A percentile compares a stretch with the other conserved stretches of the same genome.
Evolutionary conservation across 768 basidiomycete genomes (phyloP).

Genomic region (Rhizopogon sp.): DNA sequence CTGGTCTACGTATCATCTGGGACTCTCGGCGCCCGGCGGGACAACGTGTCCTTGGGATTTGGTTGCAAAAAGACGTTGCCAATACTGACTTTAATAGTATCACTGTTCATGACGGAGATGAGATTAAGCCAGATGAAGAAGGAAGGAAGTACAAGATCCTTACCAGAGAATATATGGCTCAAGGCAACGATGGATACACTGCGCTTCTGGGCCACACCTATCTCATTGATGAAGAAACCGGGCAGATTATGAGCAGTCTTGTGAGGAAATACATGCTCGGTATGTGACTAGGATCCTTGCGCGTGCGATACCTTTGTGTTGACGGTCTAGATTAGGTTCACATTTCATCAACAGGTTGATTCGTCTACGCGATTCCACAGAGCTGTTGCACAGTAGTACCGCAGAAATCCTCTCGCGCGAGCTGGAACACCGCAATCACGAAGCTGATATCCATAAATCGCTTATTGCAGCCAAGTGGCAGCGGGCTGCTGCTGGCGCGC

Average conservation of each 20-base stretch:
- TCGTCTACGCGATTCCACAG: conserved; percentile 28
- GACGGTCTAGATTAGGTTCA: conserved; percentile 42
- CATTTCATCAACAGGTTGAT: conserved; percentile 39
- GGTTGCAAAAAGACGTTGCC: conserved; percentile 41
- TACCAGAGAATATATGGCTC: conserved; percentile 80
- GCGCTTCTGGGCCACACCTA: conserved; percentile 60
- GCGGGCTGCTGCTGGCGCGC: conserved; percentile 35
- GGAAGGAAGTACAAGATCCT: conserved; percentile 72
- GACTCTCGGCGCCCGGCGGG: conserved; percentile 73
- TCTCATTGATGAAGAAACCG: conserved; percentile 81
- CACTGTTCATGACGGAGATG: conserved; percentile 40
- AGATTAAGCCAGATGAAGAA: conserved; percentile 45
- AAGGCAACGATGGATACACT: conserved; percentile 79
- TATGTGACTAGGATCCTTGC: conserved; percentile 18
- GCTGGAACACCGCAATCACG: conserved; percentile 27
- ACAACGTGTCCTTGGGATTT: conserved; percentile 68
- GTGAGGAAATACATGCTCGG: conserved; percentile 85
- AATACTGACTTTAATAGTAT: conserved; percentile 8
- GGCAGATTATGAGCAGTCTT: conserved; percentile 71
- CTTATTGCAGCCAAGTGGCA: conserved; percentile 43
- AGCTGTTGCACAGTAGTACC: conserved; percentile 41
- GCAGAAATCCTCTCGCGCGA: conserved; percentile 43
- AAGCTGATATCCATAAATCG: conserved; percentile 18
- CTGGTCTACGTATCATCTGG: conserved; percentile 85
- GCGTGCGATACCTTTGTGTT: too few species aligned